Evolutionary conservation across 805 yeast genomes (phyloP), one percentile per base, ranked within the genome.

Genomic region (Jamesozyma rosinii): DNA sequence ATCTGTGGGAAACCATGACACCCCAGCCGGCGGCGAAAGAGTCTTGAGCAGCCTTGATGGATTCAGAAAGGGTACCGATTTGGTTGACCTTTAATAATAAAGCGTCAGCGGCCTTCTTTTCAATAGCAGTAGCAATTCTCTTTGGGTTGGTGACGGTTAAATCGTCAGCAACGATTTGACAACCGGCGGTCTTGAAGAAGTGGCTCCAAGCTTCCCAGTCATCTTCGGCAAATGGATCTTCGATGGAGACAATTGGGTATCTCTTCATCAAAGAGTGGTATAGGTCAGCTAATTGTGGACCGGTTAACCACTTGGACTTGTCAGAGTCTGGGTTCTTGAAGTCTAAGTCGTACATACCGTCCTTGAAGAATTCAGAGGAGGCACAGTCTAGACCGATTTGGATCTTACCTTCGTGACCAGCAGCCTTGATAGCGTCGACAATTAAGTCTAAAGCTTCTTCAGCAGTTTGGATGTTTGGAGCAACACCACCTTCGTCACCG

Each of bases 401-500:
- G 66, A 90, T 81, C 75, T 79, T 72, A 69, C 96, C 97, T 53
- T 80, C 82, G 83, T 90, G 89, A 66, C 98, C 98, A 59, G 98
- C 96, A 58, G 73, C 70, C 68, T 80, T 85, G 68, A 92, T 90
- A 65, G 98, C 87, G 55, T 71, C 82, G 59, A 79, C 76, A 69
- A 90, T 87, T 70, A 90, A 81, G 76, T 92, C 97, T 57, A 90
- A 76, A 61, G 97, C 98, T 80, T 90, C 97, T 71, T 79, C 85
- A 67, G 98, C 90, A 60, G 96, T 79, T 57, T 83, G 77, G 58
- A 92, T 81, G 72, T 88, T 86, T 72, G 98, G 98, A 63, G 98
- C 98, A 76, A 90, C 96, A 81, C 98, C 98, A 83, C 98, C 98
- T 79, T 90, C 98, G 73, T 90, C 98, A 81, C 98, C 98, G 68